phyloP scores from a whole-genome alignment of 495 filamentous ascomycete species.

The Neurospora discreta region DNA sequence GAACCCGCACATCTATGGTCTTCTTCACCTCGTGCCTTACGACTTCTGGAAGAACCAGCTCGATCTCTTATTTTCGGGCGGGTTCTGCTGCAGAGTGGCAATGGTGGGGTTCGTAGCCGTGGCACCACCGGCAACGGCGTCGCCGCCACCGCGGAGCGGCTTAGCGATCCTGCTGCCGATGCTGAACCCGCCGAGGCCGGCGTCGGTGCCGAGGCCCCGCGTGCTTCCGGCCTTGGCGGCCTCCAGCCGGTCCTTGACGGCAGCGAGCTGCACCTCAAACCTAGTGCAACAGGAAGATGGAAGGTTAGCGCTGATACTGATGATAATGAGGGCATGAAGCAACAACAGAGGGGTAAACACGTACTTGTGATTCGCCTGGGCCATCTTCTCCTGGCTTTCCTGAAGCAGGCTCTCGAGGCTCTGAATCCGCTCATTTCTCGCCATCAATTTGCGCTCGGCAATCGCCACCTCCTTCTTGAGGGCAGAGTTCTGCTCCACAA shows the following conservation, averaged over 20 bases:
- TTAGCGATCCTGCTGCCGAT: constrained; percentile 90
- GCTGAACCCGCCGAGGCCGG: constrained; percentile 57
- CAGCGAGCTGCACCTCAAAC: constrained; percentile 93
- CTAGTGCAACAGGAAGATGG: constrained; percentile 31
- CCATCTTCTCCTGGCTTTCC: constrained; percentile 95
- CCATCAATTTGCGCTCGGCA: constrained; percentile 92
- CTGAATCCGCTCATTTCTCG: constrained; percentile 90
- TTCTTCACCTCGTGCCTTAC: constrained; percentile 2
- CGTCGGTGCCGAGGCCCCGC: constrained; percentile 57
- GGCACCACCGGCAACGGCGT: constrained; percentile 47
- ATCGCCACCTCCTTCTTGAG: constrained; percentile 99
- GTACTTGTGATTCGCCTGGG: constrained; percentile 89
- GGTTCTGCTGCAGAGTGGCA: constrained; percentile 39
- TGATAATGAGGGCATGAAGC: neutral
- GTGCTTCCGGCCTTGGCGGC: constrained; percentile 86
- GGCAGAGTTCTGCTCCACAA: constrained; percentile 92
- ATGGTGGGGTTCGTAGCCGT: constrained; percentile 40
- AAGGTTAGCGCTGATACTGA: neutral
- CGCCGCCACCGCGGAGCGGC: constrained; percentile 85
- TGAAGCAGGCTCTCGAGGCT: constrained; percentile 84
- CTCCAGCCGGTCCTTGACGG: constrained; percentile 94
- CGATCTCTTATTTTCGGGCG: constrained; percentile 40
- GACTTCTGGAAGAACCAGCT: constrained; percentile 49
- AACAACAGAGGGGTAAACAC: constrained; percentile 19
- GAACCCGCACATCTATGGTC: neutral